Conservation (phyloP, 768 basidiomycete species). For the Pulveroboletus sp. region DNA sequence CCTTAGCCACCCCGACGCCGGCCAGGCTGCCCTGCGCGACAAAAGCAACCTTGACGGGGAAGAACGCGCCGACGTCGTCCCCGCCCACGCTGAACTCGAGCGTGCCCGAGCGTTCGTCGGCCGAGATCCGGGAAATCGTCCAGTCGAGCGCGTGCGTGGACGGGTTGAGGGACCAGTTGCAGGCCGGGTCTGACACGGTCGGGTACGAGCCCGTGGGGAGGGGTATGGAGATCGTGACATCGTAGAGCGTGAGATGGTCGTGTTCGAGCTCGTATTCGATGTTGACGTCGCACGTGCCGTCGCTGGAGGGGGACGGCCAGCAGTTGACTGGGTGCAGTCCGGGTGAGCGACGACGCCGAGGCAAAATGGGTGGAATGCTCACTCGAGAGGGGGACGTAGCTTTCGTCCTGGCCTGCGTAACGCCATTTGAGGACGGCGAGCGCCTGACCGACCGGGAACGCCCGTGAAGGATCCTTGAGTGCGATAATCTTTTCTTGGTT, state of each 20-base stretch:
- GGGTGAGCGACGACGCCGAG: neutral
- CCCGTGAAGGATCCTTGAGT: conserved; percentile 75
- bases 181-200: conserved; percentile 62
- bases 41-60: conserved; percentile 87
- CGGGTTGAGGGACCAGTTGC: conserved; percentile 79
- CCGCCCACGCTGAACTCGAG: conserved; percentile 88
- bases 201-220: conserved; percentile 87
- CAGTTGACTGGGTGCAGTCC: conserved; percentile 70
- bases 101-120: conserved; percentile 69
- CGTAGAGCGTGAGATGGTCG: conserved; percentile 70
- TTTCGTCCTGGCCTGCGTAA: conserved; percentile 87
- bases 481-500: conserved; percentile 66
- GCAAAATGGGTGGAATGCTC: conserved; percentile 28
- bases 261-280: conserved; percentile 97
- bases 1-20: conserved; percentile 62
- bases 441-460: conserved; percentile 85
- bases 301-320: conserved; percentile 91
- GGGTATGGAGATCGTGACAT: conserved; percentile 87
- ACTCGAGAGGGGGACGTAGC: conserved; percentile 88
- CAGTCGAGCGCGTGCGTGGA: conserved; percentile 81
- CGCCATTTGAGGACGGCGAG: conserved; percentile 92
- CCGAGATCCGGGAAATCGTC: conserved; percentile 67
- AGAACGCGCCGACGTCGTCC: conserved; percentile 79
- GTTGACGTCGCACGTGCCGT: conserved; percentile 91
- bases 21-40: conserved; percentile 77